Base-by-base conservation (phyloP, 2,329 filamentous ascomycete genomes). In the Fusarium scirpi region DNA sequence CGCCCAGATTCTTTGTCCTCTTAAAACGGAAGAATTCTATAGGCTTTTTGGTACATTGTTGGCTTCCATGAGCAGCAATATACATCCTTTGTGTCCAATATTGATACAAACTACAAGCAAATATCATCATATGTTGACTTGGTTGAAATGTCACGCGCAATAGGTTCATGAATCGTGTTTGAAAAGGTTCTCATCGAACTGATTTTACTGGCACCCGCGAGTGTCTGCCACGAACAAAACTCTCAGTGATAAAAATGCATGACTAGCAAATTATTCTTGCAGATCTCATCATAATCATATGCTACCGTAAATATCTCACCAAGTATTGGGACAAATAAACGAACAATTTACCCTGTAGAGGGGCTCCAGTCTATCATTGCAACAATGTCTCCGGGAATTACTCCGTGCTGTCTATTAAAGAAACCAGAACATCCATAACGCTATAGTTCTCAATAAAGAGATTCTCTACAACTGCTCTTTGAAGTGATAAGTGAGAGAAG, bases 311-410 rank as follows among this genome's bases (percentile, higher is more conserved):
- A 44, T 46, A 55, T 51, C 53, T 56, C 45, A 58, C 22, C 49
- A 43, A 52, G 49, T 34, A 24, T n/a, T 38, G 34, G 18, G 30
- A 38, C 25, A 16, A 40, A 43, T 24, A 34, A 46, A 51, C 60
- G 61, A 72, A 48, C 32, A 66, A 56, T 71, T 71, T 71, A 69
- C 68, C 69, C 65, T 71, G 44, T 32, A 62, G 52, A 67, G 68
- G 63, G 69, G 60, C 60, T 51, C 62, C 34, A 53, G 49, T 62
- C 43, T 59, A 70, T 65, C 29, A 60, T 69, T 59, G 60, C 62
- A 54, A 69, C 27, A 63, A 72, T 70, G 58, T 75, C 73, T 69
- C 73, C 73, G 73, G 73, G 65, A 75, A 75, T 74, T 75, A 75
- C 73, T 75, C 73, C 73, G 73, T 68, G 60, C 54, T 25, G 47